Conservation (phyloP, 495 filamentous ascomycete species). For the Annulohypoxylon nitens region DNA sequence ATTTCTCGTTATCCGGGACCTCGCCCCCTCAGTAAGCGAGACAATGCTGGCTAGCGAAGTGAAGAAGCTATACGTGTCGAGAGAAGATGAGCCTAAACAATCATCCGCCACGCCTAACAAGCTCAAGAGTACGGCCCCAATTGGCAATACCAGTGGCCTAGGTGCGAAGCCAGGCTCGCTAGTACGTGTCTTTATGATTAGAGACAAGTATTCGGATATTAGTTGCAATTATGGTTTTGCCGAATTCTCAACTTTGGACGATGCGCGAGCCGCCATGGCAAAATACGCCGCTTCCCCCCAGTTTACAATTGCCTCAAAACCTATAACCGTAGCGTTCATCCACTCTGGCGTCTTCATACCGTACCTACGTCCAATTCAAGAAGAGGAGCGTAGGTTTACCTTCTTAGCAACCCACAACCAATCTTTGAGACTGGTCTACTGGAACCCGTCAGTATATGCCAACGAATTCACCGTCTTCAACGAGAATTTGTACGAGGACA, state of each 20-base stretch:
- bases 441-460: constrained; percentile 84
- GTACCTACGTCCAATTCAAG: constrained; percentile 66
- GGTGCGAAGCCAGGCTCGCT: constrained; percentile 84
- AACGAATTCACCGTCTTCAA: constrained; percentile 72
- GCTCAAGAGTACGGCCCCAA: constrained; percentile 80
- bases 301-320: constrained; percentile 86
- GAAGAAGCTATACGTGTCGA: constrained; percentile 76
- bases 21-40: constrained; percentile 82
- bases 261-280: constrained; percentile 80
- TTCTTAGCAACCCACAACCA: constrained; percentile 81
- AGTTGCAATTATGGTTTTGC: constrained; percentile 92
- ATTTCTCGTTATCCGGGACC: constrained; percentile 80
- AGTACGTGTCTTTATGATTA: constrained; percentile 81
- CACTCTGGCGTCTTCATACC: constrained; percentile 92
- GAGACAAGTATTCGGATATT: constrained; percentile 78
- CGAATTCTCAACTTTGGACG: constrained; percentile 81
- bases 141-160: constrained; percentile 73
- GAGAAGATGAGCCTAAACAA: constrained; percentile 62
- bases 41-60: constrained; percentile 83
- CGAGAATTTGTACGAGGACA: constrained; percentile 52
- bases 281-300: constrained; percentile 82
- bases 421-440: constrained; percentile 79
- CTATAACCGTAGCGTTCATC: constrained; percentile 80
- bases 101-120: constrained; percentile 60
- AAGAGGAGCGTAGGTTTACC: constrained; percentile 70